Evolutionary conservation across 2,329 filamentous ascomycete genomes (phyloP).

Genomic region (Camillea tinctor): DNA sequence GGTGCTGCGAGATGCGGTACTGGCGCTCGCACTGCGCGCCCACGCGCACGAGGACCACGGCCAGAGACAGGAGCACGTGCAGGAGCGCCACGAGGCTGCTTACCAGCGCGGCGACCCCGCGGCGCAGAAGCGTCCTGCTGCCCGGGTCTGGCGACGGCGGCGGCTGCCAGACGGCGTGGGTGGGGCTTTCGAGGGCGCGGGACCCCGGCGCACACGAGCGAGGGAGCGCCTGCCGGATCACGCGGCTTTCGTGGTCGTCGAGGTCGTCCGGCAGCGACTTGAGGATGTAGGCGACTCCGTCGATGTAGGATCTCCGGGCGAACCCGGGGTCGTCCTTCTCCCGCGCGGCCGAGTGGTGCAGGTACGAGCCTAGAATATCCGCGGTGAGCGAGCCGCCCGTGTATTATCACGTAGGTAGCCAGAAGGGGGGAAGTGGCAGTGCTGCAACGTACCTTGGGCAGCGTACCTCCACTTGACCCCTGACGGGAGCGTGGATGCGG

Average conservation of each 20-base stretch:
- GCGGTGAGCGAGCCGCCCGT: neutral
- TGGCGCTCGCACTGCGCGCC: constrained; percentile 64
- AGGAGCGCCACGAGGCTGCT: constrained; percentile 58
- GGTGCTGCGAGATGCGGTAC: constrained; percentile 61
- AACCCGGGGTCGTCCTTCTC: constrained; percentile 43
- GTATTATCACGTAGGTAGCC: neutral
- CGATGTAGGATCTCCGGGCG: constrained; percentile 62
- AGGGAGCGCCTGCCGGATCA: constrained; percentile 52
- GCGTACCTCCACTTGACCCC: constrained; percentile 32
- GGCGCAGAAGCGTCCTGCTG: constrained; percentile 51
- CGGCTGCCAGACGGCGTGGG: constrained; percentile 19
- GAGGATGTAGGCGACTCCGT: constrained; percentile 63
- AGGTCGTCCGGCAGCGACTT: constrained; percentile 60
- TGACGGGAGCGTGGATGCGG: neutral
- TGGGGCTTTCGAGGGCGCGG: constrained; percentile 1
- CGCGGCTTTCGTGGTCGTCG: constrained; percentile 51
- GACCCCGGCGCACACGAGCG: constrained; percentile 21
- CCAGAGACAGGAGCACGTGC: constrained; percentile 60
- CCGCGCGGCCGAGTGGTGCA: constrained; percentile 27
- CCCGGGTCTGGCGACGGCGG: constrained; percentile 9
- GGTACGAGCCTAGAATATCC: constrained; percentile 18
- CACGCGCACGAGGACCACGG: constrained; percentile 47
- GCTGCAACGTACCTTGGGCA: constrained; percentile 24
- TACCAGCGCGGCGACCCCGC: constrained; percentile 54
- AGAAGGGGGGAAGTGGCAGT: too few species aligned